Conservation (phyloP, 2,329 filamentous ascomycete genomes). For the Xylaria sp. region DNA sequence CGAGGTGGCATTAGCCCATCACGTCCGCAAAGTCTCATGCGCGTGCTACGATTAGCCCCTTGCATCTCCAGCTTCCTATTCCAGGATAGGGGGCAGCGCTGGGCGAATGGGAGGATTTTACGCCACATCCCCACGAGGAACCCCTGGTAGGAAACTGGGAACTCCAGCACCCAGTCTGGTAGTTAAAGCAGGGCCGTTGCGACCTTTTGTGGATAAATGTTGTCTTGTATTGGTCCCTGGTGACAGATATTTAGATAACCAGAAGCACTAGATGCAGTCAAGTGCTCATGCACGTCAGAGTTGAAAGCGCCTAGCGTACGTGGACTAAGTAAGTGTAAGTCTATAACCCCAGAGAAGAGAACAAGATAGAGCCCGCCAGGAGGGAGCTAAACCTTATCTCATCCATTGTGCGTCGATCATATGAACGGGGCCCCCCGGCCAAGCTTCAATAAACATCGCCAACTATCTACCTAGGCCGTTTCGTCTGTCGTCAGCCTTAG, state of each 20-base stretch:
- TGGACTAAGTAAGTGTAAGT: background rate
- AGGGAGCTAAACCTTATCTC: conserved; percentile 25
- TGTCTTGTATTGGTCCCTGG: conserved; percentile 25
- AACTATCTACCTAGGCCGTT: background rate
- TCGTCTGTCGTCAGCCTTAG: conserved; percentile 21
- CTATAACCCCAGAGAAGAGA: conserved; percentile 15
- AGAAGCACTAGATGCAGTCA: conserved; percentile 24
- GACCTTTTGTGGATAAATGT: conserved; percentile 20
- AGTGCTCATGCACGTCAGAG: conserved; percentile 35
- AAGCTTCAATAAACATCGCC: conserved; percentile 20
- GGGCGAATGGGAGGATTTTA: conserved; percentile 41
- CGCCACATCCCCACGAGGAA: conserved; percentile 30
- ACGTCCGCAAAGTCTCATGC: conserved; percentile 20
- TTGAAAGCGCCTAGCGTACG: conserved; percentile 3
- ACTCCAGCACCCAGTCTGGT: conserved; percentile 18
- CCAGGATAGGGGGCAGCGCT: conserved; percentile 40
- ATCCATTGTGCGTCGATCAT: conserved; percentile 24
- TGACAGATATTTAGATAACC: conserved; percentile 30
- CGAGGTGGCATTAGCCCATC: conserved; percentile 23
- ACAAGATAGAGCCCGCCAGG: conserved; percentile 11
- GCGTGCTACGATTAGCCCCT: conserved; percentile 43
- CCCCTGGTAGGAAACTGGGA: conserved; percentile 30
- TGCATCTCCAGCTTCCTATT: conserved; percentile 48
- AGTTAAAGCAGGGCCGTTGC: conserved; percentile 24
- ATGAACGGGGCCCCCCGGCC: conserved; percentile 28